phyloP scores from a whole-genome alignment of 805 yeast genomes.

The Schwanniomyces pseudopolymorphus region DNA sequence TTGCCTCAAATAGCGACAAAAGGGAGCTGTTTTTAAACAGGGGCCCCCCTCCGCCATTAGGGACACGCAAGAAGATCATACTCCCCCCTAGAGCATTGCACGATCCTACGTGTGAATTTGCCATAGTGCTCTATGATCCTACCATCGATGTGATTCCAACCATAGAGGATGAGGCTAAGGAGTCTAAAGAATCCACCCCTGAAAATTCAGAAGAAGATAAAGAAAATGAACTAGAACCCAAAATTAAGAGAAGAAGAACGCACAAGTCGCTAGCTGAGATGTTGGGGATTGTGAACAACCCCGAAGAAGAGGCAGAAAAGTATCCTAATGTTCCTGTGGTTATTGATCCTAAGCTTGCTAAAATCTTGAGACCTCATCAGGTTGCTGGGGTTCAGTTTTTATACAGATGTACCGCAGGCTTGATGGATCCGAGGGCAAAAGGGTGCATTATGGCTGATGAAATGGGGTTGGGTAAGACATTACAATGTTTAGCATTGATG shows the following conservation, averaged over 20 bases:
- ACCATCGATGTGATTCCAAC: constrained; percentile 66
- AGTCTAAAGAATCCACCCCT: constrained; percentile 12
- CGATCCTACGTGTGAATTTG: constrained; percentile 91
- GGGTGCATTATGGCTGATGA: constrained; percentile 99
- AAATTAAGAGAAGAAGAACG: constrained; percentile 38
- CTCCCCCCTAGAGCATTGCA: constrained; percentile 90
- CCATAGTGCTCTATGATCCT: constrained; percentile 93
- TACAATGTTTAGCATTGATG: constrained; percentile 85
- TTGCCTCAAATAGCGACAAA: constrained; percentile 38
- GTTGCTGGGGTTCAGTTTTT: constrained; percentile 92
- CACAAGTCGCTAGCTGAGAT: constrained; percentile 78
- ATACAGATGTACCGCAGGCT: constrained; percentile 87
- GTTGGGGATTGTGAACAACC: constrained; percentile 62
- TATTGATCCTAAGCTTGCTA: constrained; percentile 83
- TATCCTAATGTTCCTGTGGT: constrained; percentile 93
- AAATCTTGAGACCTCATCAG: constrained; percentile 91
- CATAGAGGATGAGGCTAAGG: constrained; percentile 17
- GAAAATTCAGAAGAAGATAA: constrained; percentile 10
- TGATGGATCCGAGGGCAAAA: constrained; percentile 76
- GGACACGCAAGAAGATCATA: constrained; percentile 67
- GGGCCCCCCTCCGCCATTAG: constrained; percentile 77
- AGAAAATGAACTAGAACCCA: constrained; percentile 13
- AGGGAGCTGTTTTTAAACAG: constrained; percentile 27
- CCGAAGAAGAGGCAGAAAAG: constrained; percentile 48
- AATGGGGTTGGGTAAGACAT: constrained; percentile 92